Evolutionary conservation across 169 alveolate genomes (phyloP).

Genomic region (Plasmodium falciparum): DNA sequence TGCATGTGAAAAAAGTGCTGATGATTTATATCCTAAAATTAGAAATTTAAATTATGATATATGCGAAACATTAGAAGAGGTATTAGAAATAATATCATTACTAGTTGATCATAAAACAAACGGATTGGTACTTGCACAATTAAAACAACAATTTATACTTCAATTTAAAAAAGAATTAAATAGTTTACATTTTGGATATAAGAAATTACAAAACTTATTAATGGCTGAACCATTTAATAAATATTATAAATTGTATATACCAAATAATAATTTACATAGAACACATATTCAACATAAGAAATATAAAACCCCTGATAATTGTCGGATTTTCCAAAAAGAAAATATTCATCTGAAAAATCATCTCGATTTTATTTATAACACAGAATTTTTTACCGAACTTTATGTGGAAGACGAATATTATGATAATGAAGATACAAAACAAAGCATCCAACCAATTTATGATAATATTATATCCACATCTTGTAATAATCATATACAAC

Average conservation of each 20-base stretch:
- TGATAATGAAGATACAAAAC: background rate
- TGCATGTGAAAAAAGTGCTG: conserved; percentile 88
- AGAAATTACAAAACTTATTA: conserved; percentile 84
- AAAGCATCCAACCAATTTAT: no score
- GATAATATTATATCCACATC: background rate
- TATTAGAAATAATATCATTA: conserved; percentile 78
- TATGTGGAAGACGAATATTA: background rate
- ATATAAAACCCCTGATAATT: conserved; percentile 82
- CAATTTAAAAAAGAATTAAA: conserved; percentile 85
- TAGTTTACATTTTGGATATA: conserved; percentile 82
- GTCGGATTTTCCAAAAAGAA: conserved; percentile 80
- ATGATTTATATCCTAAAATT: conserved; percentile 82
- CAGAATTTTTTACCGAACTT: background rate
- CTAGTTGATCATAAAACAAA: conserved; percentile 83
- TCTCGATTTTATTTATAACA: conserved; percentile 31
- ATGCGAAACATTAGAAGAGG: conserved; percentile 83
- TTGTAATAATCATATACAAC: background rate
- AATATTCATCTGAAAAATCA: conserved; percentile 5
- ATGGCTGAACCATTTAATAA: conserved; percentile 80
- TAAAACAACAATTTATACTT: conserved; percentile 85
- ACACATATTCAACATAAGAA: conserved; percentile 85
- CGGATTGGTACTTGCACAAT: conserved; percentile 86
- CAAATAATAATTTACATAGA: conserved; percentile 83
- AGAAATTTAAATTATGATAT: conserved; percentile 80
- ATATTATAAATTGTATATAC: conserved; percentile 82